A percentile compares a stretch with the other conserved stretches of the same genome.
These are phyloP conservation scores for Sphagnum contortum DNA, from an alignment of 225 moss, liverwort and hornwort genomes.

Conservation along the genomic window DNA sequence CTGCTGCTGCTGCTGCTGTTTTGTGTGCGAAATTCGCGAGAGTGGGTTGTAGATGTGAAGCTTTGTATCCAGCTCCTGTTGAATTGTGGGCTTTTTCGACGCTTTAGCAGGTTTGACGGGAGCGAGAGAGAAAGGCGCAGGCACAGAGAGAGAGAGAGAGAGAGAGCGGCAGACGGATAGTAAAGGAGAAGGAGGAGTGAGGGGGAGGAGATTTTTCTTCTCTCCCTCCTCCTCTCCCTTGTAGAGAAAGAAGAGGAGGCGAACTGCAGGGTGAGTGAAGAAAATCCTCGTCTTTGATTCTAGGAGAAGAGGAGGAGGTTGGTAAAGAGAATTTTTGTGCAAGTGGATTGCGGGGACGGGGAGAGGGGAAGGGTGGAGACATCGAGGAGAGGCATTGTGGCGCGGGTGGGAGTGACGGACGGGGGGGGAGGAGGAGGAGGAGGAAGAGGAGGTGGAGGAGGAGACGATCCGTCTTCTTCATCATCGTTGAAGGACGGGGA, in stretches of 20 bases:
- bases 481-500: constrained; percentile 52
- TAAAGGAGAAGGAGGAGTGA: too few relatives aligned
- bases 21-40: neutral
- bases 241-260: too few relatives aligned
- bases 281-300: too few relatives aligned
- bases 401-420: constrained; percentile 28
- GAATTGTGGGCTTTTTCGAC: neutral
- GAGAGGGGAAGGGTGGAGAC: constrained; percentile 7
- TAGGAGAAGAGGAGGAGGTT: too few relatives aligned
- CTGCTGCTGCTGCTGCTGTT: too few relatives aligned
- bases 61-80: neutral
- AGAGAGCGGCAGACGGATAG: neutral
- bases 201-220: too few relatives aligned
- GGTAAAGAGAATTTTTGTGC: too few relatives aligned
- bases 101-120: too few relatives aligned
- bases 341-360: neutral
- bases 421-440: constrained; percentile 3
- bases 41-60: neutral
- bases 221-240: too few relatives aligned
- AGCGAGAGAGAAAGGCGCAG: too few relatives aligned
- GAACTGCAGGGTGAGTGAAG: too few relatives aligned
- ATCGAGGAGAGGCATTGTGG: constrained; percentile 37
- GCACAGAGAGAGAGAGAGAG: neutral
- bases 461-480: constrained; percentile 29
- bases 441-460: constrained; percentile 31